Base-by-base conservation (phyloP, 1,284 basidiomycete species). In the Ceratobasidium sp. region DNA sequence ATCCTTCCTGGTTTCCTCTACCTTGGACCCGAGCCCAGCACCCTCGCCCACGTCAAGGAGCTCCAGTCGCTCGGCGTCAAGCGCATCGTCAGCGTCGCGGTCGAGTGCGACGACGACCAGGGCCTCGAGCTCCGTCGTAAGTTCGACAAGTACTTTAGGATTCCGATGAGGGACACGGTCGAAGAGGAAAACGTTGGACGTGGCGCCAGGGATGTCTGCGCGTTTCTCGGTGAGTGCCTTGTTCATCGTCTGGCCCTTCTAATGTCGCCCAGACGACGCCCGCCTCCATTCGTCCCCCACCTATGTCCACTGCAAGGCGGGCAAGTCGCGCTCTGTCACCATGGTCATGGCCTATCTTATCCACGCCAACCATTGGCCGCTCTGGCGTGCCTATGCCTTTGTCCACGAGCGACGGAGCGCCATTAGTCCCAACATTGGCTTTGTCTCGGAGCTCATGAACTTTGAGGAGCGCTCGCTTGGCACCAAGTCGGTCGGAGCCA, bases 381-480 rank as follows among this genome's bases (percentile, higher is more conserved):
- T 98, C 56, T 91, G 92, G 32, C 88, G 88, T 58, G 92, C 96
- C 0, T 98, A 98, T 77, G 82, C 89, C 0, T 96, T 94, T 76
- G 96, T 98, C 25, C 84, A 93, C 45, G 94, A 96, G 75, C 86
- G 94, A 8, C 86, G 96, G 53, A 91, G 91, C 73, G 93, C 91
- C 73, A 95, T 98, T 73, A 94, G 91, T n/a, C 96, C 96, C 8
- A 98, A 98, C 77, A 98, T 99, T 73, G 96, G 96, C 5, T 98
- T 98, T 78, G 93, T 98, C 35, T 94, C 92, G 13, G 96, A 98
- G 79, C 84, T 98, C 49, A 98, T 98, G 94, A 90, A 88, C 56
- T 98, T 94, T 76, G 96, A 98, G 79, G 92, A 96, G 77, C 84
- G 88, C 74, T 92, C 94, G 76, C 83, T 96, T 6, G 92, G 93